Evolutionary conservation across 345 rosid species (phyloP).

Genomic region (Erucastrum elatum): DNA sequence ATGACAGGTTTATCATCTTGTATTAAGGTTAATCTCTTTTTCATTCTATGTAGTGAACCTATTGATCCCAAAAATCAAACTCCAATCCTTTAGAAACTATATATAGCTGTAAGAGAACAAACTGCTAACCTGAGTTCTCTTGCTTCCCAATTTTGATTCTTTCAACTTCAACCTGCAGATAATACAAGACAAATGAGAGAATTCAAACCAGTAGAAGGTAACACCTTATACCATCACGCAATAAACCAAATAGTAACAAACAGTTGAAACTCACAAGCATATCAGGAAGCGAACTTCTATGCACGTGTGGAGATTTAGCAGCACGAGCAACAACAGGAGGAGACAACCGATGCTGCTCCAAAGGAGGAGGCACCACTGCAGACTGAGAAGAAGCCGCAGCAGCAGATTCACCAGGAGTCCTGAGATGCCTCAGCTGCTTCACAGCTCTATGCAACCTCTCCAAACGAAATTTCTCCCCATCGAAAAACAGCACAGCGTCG

Average conservation of each 20-base stretch:
- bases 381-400: conserved; percentile 14
- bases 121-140: conserved; percentile 35
- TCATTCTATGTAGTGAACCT: neutral
- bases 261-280: conserved; percentile 63
- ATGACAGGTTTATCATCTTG: neutral
- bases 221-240: too few species aligned
- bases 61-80: neutral
- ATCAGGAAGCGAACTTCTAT: conserved; percentile 47
- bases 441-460: conserved; percentile 84
- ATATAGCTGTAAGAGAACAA: conserved; percentile 4
- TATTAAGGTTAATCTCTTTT: neutral
- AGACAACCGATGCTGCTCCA: conserved; percentile 51
- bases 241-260: too few species aligned
- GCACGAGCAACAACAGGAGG: conserved; percentile 47
- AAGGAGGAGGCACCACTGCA: conserved; percentile 8
- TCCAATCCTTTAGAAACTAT: neutral
- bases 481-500: conserved; percentile 51
- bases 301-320: conserved; percentile 46
- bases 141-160: conserved; percentile 62
- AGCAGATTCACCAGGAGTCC: conserved; percentile 48
- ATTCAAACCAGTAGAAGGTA: conserved; percentile 1
- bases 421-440: conserved; percentile 65
- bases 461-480: conserved; percentile 67
- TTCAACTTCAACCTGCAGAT: conserved; percentile 71
- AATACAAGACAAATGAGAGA: conserved; percentile 5